A percentile compares a stretch with the other conserved stretches of the same genome.
Evolutionary conservation across 1,284 basidiomycete species (phyloP).

Genomic region (Ganoderma leucocontextum): DNA sequence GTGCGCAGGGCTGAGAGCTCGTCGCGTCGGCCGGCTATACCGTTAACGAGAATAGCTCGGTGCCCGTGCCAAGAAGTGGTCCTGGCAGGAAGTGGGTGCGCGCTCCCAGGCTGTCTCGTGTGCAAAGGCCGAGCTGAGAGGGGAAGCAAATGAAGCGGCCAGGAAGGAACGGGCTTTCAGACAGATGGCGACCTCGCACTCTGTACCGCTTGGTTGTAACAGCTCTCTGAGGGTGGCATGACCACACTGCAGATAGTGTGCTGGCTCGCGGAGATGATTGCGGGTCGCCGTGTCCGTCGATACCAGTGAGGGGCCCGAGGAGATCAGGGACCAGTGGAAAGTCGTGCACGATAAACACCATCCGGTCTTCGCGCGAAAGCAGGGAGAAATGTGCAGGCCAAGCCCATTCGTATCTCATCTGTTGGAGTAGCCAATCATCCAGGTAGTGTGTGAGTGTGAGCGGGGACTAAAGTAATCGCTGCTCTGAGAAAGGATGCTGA

Average conservation of each 20-base stretch:
- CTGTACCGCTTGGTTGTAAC: background rate
- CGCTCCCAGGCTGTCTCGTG: constrained; percentile 12
- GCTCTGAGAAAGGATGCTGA: background rate
- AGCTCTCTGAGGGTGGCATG: background rate
- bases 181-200: constrained; percentile 3
- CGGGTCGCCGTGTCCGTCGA: constrained; percentile 16
- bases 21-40: constrained; percentile 6
- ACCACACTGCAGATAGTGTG: background rate
- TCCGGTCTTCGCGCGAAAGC: background rate
- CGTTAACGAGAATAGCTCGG: constrained; percentile 12
- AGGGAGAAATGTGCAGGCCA: background rate
- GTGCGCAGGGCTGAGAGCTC: background rate
- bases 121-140: background rate
- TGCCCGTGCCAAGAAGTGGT: background rate
- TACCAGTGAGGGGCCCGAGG: constrained; percentile 7
- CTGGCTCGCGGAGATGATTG: constrained; percentile 2
- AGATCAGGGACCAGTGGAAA: background rate
- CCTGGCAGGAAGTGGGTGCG: background rate
- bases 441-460: background rate
- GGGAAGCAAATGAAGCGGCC: background rate
- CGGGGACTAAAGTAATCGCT: background rate
- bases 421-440: background rate
- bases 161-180: background rate
- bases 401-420: background rate
- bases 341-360: background rate